Evolutionary conservation across 495 filamentous ascomycete genomes (phyloP).

Genomic region (Recurvomyces mirabilis): DNA sequence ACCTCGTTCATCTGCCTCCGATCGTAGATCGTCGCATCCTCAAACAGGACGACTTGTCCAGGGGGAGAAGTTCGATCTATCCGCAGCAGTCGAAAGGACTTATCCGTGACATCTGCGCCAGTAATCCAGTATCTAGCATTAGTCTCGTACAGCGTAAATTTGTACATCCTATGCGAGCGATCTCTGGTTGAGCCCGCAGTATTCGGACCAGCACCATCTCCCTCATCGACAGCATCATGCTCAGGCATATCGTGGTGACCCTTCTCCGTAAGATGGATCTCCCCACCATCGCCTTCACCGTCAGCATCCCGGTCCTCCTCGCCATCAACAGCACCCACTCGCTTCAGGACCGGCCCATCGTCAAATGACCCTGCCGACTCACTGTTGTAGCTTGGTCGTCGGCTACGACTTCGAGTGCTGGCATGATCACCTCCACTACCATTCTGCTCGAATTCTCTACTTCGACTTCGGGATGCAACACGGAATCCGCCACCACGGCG

Average conservation of each 20-base stretch:
- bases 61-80: constrained; percentile 81
- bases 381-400: constrained; percentile 6
- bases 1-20: constrained; percentile 88
- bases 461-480: constrained; percentile 1
- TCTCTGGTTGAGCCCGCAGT: background rate
- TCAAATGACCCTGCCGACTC: constrained; percentile 1
- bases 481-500: background rate
- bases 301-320: constrained; percentile 5
- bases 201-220: no score
- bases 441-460: background rate
- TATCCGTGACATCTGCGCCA: constrained; percentile 79
- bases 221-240: background rate
- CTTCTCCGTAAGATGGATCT: constrained; percentile 3
- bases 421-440: background rate
- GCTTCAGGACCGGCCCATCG: background rate
- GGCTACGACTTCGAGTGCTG: background rate
- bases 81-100: constrained; percentile 79
- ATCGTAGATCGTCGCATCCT: constrained; percentile 90
- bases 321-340: constrained; percentile 7
- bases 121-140: constrained; percentile 86
- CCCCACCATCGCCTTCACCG: background rate
- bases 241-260: no score
- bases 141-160: constrained; percentile 91
- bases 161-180: constrained; percentile 54
- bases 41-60: constrained; percentile 68